Evolutionary conservation across 2,329 filamentous ascomycete genomes (phyloP).

Genomic region (Colletotrichum sp.): DNA sequence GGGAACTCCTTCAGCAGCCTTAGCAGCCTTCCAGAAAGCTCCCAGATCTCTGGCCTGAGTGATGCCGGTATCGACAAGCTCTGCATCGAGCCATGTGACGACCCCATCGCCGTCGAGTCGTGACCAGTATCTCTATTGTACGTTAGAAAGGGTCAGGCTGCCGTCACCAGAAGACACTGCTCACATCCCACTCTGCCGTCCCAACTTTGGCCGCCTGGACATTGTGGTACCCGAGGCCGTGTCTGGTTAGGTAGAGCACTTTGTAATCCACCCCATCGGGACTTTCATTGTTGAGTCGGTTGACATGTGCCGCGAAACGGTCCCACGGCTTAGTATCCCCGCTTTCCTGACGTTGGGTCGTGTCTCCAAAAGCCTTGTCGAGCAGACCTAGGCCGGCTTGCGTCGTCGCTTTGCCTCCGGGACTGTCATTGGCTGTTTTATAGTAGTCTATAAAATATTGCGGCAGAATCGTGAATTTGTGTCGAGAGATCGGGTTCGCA

Average conservation of each 20-base stretch:
- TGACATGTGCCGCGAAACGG: conserved; percentile 52
- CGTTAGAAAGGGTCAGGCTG: background rate
- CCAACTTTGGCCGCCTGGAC: conserved; percentile 61
- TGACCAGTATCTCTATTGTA: conserved; percentile 37
- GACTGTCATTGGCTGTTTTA: conserved; percentile 25
- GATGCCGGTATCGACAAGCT: conserved; percentile 57
- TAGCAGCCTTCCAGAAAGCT: conserved; percentile 53
- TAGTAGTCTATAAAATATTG: conserved; percentile 2
- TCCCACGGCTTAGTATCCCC: conserved; percentile 53
- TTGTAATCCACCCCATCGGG: conserved; percentile 54
- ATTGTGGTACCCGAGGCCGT: conserved; percentile 58
- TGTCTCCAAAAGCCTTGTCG: conserved; percentile 45
- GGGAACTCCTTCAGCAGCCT: conserved; percentile 51
- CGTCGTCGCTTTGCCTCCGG: conserved; percentile 37
- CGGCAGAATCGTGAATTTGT: conserved; percentile 11
- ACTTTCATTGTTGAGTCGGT: conserved; percentile 47
- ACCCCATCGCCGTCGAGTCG: conserved; percentile 42
- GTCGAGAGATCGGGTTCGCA: background rate
- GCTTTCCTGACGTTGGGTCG: conserved; percentile 9
- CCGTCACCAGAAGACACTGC: conserved; percentile 4
- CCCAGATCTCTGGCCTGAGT: conserved; percentile 57
- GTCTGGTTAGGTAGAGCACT: conserved; percentile 58
- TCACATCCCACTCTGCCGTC: conserved; percentile 59
- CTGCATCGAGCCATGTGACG: conserved; percentile 44
- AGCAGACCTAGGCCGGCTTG: conserved; percentile 59